These are phyloP conservation scores for Neopestalotiopsis sp. DNA, from an alignment of 2,329 filamentous ascomycete species.

Conservation along the genomic window DNA sequence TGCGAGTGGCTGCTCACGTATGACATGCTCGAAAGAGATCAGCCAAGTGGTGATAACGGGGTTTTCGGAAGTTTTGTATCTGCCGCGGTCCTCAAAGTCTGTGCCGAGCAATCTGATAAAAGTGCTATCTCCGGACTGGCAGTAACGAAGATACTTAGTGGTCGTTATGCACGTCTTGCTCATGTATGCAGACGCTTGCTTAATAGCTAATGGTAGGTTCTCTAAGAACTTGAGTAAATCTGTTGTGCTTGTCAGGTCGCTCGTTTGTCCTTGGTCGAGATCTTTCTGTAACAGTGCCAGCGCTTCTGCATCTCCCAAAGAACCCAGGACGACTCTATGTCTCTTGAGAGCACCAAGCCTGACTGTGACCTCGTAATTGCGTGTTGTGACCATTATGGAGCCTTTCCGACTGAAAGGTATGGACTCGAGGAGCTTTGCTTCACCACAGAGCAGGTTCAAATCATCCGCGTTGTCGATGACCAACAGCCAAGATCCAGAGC, in stretches of 20 bases:
- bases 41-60: slow-evolving; percentile 39
- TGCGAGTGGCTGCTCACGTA: neutral
- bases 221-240: slow-evolving; percentile 36
- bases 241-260: slow-evolving; percentile 9
- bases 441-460: slow-evolving; percentile 30
- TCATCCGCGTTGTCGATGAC: slow-evolving; percentile 53
- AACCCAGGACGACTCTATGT: slow-evolving; percentile 16
- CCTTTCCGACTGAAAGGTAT: slow-evolving; percentile 36
- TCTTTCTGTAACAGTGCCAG: neutral
- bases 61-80: slow-evolving; percentile 33
- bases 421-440: slow-evolving; percentile 22
- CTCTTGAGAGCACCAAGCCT: slow-evolving; percentile 12
- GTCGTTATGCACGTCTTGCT: slow-evolving; percentile 29
- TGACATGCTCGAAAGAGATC: slow-evolving; percentile 14
- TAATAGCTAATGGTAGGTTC: neutral
- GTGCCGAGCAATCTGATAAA: slow-evolving; percentile 32
- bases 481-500: slow-evolving; percentile 41
- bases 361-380: slow-evolving; percentile 23
- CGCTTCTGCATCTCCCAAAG: neutral
- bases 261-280: slow-evolving; percentile 5
- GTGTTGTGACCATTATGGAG: slow-evolving; percentile 36
- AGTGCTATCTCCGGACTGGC: slow-evolving; percentile 24
- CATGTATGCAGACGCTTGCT: slow-evolving; percentile 29
- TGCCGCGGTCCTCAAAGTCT: slow-evolving; percentile 35
- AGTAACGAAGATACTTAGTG: slow-evolving; percentile 32